Base-by-base conservation (phyloP, 805 yeast species). In the Maudiozyma bulderi region DNA sequence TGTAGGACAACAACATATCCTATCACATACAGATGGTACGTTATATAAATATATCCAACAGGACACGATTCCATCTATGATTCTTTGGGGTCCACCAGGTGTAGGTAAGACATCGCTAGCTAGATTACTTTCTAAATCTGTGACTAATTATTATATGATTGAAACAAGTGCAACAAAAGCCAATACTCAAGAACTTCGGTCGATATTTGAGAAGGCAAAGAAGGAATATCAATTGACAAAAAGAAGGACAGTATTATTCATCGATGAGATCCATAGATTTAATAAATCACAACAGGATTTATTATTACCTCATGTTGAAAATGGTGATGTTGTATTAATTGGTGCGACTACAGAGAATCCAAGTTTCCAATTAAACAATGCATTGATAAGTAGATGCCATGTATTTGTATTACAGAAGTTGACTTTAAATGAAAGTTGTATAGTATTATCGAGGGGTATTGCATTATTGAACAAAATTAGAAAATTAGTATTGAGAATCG, bases 321-420 rank as follows among this genome's bases (percentile, higher is more conserved):
- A 77, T 31, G 98, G 98, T 2, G 80, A 80, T 47, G 79, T 90
- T 42, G 79, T 81, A 1, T 73, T 93, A 41, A 80, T 91, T 46
- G 99, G 99, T 5, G 97, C 98, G n/a, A 93, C 99, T 0, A 90
- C 98, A 0, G 99, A 93, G 62, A 93, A 93, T 61, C 96, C 97
- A 4, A 80, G 85, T 44, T 83, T 84, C 57, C 83, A 87, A 57
- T 67, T 93, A 40, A 81, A 89, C 52, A 78, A 84, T 48, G 97
- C 98, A 0, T 69, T 93, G 34, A 63, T 88, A 30, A 86, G 96
- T 6, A 69, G 99, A 50, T 86, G 96, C 59, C 82, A 89, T 50
- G 80, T 88, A 0, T 85, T 89, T 61, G 81, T 81, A 6, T 69
- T 93, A 52, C 71, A 77, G 43, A 75, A 76, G 50, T 71, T 89